These are phyloP conservation scores for Aspergillus fischeri DNA, from an alignment of 2,329 filamentous ascomycete species.

Conservation along the genomic window DNA sequence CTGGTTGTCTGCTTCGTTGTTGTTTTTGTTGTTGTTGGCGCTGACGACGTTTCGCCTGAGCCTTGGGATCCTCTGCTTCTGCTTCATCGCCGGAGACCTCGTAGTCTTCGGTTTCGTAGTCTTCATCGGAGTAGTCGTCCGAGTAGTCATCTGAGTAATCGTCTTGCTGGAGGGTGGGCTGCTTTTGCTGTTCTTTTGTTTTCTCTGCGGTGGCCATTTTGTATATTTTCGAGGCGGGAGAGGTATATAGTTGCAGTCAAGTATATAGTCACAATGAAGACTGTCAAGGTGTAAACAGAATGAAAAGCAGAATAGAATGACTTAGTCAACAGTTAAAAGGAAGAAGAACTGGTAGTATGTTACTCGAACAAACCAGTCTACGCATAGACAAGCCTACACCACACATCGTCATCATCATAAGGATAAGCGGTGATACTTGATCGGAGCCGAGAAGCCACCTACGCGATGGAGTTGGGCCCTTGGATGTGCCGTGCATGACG, in stretches of 20 bases:
- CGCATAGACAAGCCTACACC: too few species aligned
- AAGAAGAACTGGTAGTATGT: too few species aligned
- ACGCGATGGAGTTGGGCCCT: neutral
- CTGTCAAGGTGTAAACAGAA: neutral
- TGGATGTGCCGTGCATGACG: neutral
- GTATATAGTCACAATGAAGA: neutral
- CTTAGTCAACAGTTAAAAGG: too few species aligned
- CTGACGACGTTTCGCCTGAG: slow-evolving; percentile 17
- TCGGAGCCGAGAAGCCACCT: neutral
- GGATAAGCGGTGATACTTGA: too few species aligned
- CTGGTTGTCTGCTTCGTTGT: slow-evolving; percentile 26
- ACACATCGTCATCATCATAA: too few species aligned
- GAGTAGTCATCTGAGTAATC: slow-evolving; percentile 17
- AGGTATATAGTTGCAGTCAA: neutral
- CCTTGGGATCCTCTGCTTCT: slow-evolving; percentile 8
- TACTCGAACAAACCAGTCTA: too few species aligned
- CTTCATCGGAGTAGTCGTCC: slow-evolving; percentile 16
- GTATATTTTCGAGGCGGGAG: neutral
- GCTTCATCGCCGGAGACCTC: slow-evolving; percentile 22
- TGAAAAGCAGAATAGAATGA: neutral
- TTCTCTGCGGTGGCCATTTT: slow-evolving; percentile 29
- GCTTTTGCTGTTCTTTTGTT: slow-evolving; percentile 20
- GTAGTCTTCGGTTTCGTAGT: slow-evolving; percentile 30
- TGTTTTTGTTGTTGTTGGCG: slow-evolving; percentile 17
- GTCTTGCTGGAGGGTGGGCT: slow-evolving; percentile 20